Percentiles rank a stretch among this genome's conserved stretches.
These are phyloP conservation scores for Moniliella sp. DNA, from an alignment of 1,284 basidiomycete genomes.

Conservation along the genomic window DNA sequence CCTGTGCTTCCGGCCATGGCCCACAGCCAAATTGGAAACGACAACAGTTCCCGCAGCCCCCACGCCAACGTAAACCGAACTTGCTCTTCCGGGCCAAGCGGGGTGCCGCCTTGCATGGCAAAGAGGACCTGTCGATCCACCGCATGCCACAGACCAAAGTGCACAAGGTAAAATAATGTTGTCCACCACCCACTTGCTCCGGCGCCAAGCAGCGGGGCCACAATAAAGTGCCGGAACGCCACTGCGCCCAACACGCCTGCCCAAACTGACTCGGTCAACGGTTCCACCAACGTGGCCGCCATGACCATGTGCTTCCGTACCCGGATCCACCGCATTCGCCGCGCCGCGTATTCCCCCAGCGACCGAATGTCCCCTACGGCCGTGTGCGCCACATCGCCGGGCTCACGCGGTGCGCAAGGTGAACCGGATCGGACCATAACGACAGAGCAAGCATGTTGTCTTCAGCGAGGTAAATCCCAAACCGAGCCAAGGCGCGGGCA, in stretches of 20 bases:
- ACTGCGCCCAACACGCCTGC: slow-evolving; percentile 18
- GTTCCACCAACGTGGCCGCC: slow-evolving; percentile 23
- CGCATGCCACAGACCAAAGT: slow-evolving; percentile 6
- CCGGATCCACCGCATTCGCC: slow-evolving; percentile 32
- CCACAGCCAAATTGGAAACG: slow-evolving; percentile 28
- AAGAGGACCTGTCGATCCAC: slow-evolving; percentile 7
- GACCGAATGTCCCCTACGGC: slow-evolving; percentile 27
- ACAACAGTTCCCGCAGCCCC: slow-evolving; percentile 19
- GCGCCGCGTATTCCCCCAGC: slow-evolving; percentile 18
- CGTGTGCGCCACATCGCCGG: slow-evolving; percentile 20
- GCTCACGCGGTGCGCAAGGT: slow-evolving; percentile 17
- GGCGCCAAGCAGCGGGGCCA: too few relatives aligned
- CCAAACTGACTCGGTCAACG: slow-evolving; percentile 26
- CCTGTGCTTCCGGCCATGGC: slow-evolving; percentile 15
- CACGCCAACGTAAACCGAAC: slow-evolving; percentile 10
- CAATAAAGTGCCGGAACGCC: slow-evolving; percentile 7
- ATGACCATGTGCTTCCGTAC: slow-evolving; percentile 29
- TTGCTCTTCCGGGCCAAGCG: slow-evolving; percentile 3
- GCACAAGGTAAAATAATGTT: slow-evolving; percentile 3
- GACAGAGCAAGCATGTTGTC: slow-evolving; percentile 32
- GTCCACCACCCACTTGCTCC: background rate
- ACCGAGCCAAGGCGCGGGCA: slow-evolving; percentile 22
- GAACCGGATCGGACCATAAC: slow-evolving; percentile 18
- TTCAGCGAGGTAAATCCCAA: slow-evolving; percentile 30
- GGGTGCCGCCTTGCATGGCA: slow-evolving; percentile 6